Evolutionary conservation across 345 rosid species (phyloP).

Genomic region (Acer saccharum): DNA sequence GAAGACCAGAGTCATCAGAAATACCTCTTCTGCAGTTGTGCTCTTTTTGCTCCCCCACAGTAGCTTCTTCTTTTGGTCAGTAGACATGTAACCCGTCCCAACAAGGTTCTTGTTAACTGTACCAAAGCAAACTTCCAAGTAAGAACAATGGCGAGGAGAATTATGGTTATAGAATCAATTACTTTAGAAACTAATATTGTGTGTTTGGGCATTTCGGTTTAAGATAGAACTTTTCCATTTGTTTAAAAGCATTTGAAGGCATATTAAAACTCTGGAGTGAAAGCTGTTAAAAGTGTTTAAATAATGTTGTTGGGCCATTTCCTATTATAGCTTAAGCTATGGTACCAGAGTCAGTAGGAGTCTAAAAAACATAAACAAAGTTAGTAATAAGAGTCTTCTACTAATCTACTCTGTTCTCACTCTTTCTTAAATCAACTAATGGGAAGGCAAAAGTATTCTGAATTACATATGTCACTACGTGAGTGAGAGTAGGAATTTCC

Average conservation of each 20-base stretch:
- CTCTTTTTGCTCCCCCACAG: conserved; percentile 92
- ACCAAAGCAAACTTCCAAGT: conserved; percentile 5
- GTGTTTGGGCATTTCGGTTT: background rate
- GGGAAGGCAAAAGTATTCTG: too few species aligned
- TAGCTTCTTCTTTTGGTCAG: conserved; percentile 97
- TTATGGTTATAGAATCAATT: background rate
- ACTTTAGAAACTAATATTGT: background rate
- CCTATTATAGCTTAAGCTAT: too few species aligned
- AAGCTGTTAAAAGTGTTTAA: background rate
- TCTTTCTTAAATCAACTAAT: too few species aligned
- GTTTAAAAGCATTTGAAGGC: background rate
- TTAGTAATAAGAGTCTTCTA: too few species aligned
- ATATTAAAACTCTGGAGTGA: background rate
- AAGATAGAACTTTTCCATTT: background rate
- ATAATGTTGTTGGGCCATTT: too few species aligned
- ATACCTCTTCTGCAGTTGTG: conserved; percentile 74
- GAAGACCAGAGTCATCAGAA: background rate
- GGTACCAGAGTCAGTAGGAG: too few species aligned
- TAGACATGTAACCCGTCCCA: conserved; percentile 75
- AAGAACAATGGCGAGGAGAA: conserved; percentile 11
- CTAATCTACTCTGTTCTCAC: too few species aligned
- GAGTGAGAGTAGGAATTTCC: too few species aligned
- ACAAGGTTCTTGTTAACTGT: conserved; percentile 87
- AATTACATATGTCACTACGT: too few species aligned
- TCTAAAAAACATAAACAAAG: too few species aligned